Evolutionary conservation across 2,329 filamentous ascomycete species (phyloP).

Genomic region (Pestalotiopsis sp.): DNA sequence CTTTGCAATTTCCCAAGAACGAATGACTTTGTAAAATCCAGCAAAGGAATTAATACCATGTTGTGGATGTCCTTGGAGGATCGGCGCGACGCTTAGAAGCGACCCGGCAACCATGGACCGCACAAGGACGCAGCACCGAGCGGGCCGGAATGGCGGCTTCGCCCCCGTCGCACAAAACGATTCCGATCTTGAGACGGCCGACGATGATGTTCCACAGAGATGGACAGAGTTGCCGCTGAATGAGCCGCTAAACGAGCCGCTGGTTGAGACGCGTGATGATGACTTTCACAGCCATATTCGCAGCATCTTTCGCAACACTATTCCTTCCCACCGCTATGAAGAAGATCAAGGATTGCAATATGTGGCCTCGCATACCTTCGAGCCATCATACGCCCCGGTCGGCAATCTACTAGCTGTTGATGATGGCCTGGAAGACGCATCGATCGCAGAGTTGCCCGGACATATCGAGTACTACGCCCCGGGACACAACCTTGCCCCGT

Average conservation of each 20-base stretch:
- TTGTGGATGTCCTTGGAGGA: background rate
- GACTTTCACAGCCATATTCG: conserved; percentile 13
- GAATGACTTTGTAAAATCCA: background rate
- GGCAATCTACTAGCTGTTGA: background rate
- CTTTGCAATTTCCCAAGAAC: background rate
- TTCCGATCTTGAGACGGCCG: background rate
- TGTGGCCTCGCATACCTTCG: background rate
- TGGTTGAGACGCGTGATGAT: background rate
- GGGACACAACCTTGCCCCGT: conserved; percentile 12
- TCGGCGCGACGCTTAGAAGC: background rate
- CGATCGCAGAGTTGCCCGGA: conserved; percentile 13
- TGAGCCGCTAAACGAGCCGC: background rate
- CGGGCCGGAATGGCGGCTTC: conserved; percentile 10
- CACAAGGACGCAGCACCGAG: conserved; percentile 1
- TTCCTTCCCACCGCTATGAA: background rate
- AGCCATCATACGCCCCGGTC: conserved; percentile 2
- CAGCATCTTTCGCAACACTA: conserved; percentile 9
- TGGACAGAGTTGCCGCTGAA: background rate
- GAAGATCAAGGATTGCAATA: background rate
- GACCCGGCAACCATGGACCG: background rate
- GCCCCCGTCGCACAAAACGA: conserved; percentile 15
- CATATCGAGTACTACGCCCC: conserved; percentile 15
- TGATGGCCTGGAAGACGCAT: conserved; percentile 2
- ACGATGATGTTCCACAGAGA: conserved; percentile 8
- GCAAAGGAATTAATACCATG: background rate